Evolutionary conservation across 345 rosid species (phyloP), one percentile per base, ranked within the genome.

Genomic region (Murraya koenigii): DNA sequence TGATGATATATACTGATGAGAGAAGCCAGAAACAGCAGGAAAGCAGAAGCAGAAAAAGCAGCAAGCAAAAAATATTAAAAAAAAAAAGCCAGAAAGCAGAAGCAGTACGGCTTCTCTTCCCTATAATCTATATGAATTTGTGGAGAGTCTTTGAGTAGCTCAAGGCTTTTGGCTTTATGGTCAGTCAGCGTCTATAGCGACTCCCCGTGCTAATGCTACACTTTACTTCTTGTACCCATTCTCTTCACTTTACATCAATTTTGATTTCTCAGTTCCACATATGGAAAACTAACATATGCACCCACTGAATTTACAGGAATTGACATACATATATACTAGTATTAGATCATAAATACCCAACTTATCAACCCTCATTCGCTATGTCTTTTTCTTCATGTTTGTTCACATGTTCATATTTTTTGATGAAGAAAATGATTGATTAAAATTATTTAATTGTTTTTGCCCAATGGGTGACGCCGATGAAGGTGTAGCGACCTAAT

Each of bases 151-250:
- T 70, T 71, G 75, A 75, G 77, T 75, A 78, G 76, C 72, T 68
- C 76, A 74, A 78, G 81, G 81, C 66, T 63, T 74, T 49, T 72
- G 61, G 81, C 74, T 60, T 77, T 35, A 35, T 60, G 75, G 49
- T 74, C 76, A 36, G 80, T 77, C 78, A 39, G 36, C 58, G 61
- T 77, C 72, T 15, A 11, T 2, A 58, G 11, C 69, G 19, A 58
- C 78, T 77, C 55, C 84, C 72, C 64, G 30, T 67, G 71, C 66
- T 65, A 39, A 64, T 52, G 47, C 58, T 35, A 20, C 25, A 44
- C 17, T 44, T 44, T 3, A 44, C 49, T 14, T 71, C 77, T 72
- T 64, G 52, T 60, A 74, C 14, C 35, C 56, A 38, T 74, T 30
- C 19, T 8, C 25, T 14, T 30, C 10, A 52, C 17, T 44, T 52